Conservation (phyloP, 176 grass and related monocot genomes). For the Juncus effusus region DNA sequence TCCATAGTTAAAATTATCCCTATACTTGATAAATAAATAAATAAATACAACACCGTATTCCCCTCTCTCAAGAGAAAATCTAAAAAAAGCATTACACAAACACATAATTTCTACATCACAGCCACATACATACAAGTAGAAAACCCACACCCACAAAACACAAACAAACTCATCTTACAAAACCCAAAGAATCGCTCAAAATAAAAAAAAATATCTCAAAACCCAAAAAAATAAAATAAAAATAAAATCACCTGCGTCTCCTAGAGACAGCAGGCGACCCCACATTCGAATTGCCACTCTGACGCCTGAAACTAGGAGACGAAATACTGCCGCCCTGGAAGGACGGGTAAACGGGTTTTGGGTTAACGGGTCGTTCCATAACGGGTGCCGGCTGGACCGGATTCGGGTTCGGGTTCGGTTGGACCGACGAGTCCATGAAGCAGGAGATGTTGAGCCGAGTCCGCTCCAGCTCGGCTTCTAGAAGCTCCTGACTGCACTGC, state of each 20-base stretch:
- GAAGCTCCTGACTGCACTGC: constrained; percentile 66
- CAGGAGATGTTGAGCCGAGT: constrained; percentile 89
- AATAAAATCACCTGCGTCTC: constrained; percentile 50
- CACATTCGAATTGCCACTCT: constrained; percentile 29
- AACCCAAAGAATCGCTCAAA: constrained; percentile 78
- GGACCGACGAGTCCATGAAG: constrained; percentile 71
- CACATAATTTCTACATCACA: constrained; percentile 13
- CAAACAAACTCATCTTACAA: constrained; percentile 44
- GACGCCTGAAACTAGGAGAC: constrained; percentile 77
- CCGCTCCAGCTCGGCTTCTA: constrained; percentile 82
- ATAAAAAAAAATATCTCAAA: constrained; percentile 48
- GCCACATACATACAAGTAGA: constrained; percentile 27
- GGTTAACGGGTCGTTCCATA: constrained; percentile 22
- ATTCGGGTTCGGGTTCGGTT: constrained; percentile 31
- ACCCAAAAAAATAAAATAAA: neutral
- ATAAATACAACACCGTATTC: constrained; percentile 16
- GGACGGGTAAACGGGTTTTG: constrained; percentile 26
- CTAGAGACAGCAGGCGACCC: constrained; percentile 69
- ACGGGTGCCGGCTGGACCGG: constrained; percentile 44
- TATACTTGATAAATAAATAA: constrained; percentile 9
- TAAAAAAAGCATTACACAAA: neutral
- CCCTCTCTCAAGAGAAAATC: neutral
- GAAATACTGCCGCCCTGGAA: constrained; percentile 27
- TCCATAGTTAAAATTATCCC: neutral
- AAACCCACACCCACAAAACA: too few relatives aligned